Percentiles rank a stretch among this genome's conserved stretches.
Conservation (phyloP, 2,329 filamentous ascomycete species). For the Stachybotrys elegans region DNA sequence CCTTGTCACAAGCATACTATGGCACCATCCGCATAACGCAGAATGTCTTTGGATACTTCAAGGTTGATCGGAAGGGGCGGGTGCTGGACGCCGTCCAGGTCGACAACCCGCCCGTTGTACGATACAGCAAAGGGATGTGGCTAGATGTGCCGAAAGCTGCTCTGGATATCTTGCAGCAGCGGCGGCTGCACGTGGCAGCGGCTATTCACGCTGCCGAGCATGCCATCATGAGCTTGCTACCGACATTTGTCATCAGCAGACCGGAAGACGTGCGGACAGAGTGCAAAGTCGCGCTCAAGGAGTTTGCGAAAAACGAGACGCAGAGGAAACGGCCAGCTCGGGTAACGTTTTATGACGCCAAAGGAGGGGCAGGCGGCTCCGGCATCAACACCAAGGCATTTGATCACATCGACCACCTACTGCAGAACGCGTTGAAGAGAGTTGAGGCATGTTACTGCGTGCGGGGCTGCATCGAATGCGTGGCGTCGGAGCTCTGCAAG, state of each 20-base stretch:
- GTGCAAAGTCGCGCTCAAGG: conserved; percentile 85
- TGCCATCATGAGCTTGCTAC: conserved; percentile 78
- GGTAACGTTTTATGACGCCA: conserved; percentile 91
- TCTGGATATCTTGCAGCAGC: conserved; percentile 69
- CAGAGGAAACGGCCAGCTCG: conserved; percentile 78
- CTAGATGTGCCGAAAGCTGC: conserved; percentile 79
- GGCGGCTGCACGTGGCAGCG: conserved; percentile 74
- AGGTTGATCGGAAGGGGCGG: conserved; percentile 78
- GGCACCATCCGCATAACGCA: conserved; percentile 82
- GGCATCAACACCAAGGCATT: conserved; percentile 92
- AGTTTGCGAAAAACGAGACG: conserved; percentile 68
- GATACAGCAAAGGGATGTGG: conserved; percentile 89
- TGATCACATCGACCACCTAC: conserved; percentile 78
- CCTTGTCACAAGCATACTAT: conserved; percentile 70
- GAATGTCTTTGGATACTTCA: conserved; percentile 95
- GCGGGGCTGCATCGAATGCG: conserved; percentile 85
- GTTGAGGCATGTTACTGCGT: conserved; percentile 72
- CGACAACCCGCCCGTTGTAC: conserved; percentile 85
- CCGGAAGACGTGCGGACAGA: conserved; percentile 92
- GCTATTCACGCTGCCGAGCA: conserved; percentile 95
- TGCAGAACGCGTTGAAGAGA: conserved; percentile 69
- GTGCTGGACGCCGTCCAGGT: conserved; percentile 91
- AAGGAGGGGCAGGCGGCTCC: conserved; percentile 76
- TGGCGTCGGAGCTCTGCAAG: conserved; percentile 77
- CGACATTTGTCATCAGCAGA: conserved; percentile 84